Percentiles rank a stretch among this genome's conserved stretches.
Conservation (phyloP, 129 eudicot genomes). For the carrot (Daucus carota) region DNA sequence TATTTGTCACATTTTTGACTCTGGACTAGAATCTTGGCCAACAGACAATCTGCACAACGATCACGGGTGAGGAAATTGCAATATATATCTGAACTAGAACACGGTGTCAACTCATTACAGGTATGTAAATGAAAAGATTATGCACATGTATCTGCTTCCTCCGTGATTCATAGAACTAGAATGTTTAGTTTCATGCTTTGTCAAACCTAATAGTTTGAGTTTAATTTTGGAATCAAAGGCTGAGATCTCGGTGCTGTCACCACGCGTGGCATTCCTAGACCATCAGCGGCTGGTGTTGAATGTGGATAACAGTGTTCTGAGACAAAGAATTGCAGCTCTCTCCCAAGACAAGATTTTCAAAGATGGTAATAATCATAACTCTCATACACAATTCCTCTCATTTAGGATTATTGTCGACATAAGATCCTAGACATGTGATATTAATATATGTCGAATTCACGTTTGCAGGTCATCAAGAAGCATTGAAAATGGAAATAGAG, state of each 20-base stretch:
- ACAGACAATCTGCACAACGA: slow-evolving; percentile 94
- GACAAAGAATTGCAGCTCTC: slow-evolving; percentile 83
- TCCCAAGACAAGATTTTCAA: slow-evolving; percentile 89
- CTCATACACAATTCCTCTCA: background rate
- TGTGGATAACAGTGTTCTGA: slow-evolving; percentile 81
- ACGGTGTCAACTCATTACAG: slow-evolving; percentile 81
- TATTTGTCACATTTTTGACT: background rate
- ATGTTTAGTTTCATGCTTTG: background rate
- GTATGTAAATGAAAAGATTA: slow-evolving; percentile 19
- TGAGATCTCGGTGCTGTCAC: slow-evolving; percentile 80
- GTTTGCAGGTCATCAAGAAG: slow-evolving; percentile 82
- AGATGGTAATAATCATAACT: slow-evolving; percentile 42
- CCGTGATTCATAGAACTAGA: background rate
- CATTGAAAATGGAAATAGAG: slow-evolving; percentile 82
- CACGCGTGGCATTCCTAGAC: slow-evolving; percentile 83
- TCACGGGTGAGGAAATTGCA: slow-evolving; percentile 94
- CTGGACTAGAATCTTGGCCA: slow-evolving; percentile 61
- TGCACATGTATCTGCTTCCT: background rate
- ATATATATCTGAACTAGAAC: slow-evolving; percentile 88
- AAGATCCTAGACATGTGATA: too few species aligned
- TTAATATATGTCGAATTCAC: background rate
- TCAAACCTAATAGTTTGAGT: background rate
- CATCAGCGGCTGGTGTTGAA: slow-evolving; percentile 79
- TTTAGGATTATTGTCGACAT: too few species aligned
- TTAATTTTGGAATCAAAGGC: slow-evolving; percentile 26